Evolutionary conservation across 1,284 basidiomycete species (phyloP).

Genomic region (Malassezia nana): DNA sequence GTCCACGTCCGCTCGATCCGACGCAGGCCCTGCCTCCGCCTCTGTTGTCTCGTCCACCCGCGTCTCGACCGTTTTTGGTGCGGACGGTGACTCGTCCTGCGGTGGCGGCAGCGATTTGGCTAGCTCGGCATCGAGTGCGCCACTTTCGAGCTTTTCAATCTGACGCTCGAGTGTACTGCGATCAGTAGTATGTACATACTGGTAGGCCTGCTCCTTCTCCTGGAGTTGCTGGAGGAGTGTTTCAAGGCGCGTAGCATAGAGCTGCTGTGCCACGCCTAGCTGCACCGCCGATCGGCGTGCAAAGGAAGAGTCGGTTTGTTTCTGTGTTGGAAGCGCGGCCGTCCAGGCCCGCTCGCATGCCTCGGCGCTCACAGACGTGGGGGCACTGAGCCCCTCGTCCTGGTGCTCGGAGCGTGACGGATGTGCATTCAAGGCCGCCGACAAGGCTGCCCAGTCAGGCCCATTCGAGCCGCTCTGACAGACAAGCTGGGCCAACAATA

Average conservation of each 20-base stretch:
- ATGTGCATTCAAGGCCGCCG: conserved; percentile 27
- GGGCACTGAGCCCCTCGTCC: not conserved
- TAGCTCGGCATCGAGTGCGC: conserved; percentile 21
- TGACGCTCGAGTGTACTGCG: conserved; percentile 17
- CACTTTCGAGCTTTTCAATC: conserved; percentile 28
- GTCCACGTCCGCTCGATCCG: not conserved
- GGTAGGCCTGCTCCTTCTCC: conserved; percentile 32
- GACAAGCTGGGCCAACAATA: conserved; percentile 41
- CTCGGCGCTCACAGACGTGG: conserved; percentile 25
- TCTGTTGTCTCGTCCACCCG: not conserved
- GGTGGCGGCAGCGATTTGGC: conserved; percentile 4
- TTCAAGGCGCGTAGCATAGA: conserved; percentile 38
- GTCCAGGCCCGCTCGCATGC: conserved; percentile 38
- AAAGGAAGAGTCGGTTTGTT: conserved; percentile 10
- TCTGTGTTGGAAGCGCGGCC: conserved; percentile 29
- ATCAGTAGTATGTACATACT: conserved; percentile 2
- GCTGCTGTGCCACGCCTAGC: conserved; percentile 34
- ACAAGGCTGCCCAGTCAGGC: conserved; percentile 36
- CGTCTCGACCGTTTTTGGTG: not conserved
- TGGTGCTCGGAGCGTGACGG: conserved; percentile 11
- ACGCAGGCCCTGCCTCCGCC: not conserved
- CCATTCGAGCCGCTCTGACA: conserved; percentile 34
- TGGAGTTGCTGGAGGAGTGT: conserved; percentile 31
- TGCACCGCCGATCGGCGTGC: conserved; percentile 25
- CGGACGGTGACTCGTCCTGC: not conserved